Conservation (phyloP, 257 asterid genomes). For the Nicotiana benthamiana region DNA sequence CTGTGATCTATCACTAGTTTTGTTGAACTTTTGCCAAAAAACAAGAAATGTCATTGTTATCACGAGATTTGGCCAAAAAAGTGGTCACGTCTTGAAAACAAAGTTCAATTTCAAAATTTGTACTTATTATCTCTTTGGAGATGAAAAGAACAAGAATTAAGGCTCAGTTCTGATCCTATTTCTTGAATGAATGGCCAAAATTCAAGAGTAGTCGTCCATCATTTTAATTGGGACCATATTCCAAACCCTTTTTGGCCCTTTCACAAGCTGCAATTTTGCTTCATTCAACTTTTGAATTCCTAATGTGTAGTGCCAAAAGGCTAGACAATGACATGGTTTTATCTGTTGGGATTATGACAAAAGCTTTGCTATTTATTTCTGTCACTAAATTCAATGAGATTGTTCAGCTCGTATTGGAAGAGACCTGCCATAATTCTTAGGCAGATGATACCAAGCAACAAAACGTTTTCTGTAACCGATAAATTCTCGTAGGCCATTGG, state of each 20-base stretch:
- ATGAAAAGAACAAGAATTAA: neutral
- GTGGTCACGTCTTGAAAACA: slow-evolving; percentile 13
- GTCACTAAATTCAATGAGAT: neutral
- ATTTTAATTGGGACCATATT: slow-evolving; percentile 16
- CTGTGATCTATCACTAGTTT: slow-evolving; percentile 6
- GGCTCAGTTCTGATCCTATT: neutral
- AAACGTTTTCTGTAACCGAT: neutral
- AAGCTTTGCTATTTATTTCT: neutral
- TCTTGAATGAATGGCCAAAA: slow-evolving; percentile 1
- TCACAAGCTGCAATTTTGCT: slow-evolving; percentile 16
- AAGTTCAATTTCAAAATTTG: neutral
- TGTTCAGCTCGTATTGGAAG: no score
- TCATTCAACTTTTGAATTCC: slow-evolving; percentile 24
- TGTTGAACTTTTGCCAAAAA: slow-evolving; percentile 18
- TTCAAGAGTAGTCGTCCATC: neutral
- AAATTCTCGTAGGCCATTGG: no score
- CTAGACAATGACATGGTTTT: slow-evolving; percentile 2
- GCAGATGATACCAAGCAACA: neutral
- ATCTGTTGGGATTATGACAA: neutral
- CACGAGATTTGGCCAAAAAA: slow-evolving; percentile 33
- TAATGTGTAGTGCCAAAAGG: slow-evolving; percentile 9
- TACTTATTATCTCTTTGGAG: neutral
- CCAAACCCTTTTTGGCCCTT: neutral
- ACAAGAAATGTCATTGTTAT: slow-evolving; percentile 33
- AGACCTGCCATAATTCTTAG: neutral